These are phyloP conservation scores for Ophiocordyceps camponoti-floridani DNA, from an alignment of 2,329 filamentous ascomycete genomes.

Conservation along the genomic window DNA sequence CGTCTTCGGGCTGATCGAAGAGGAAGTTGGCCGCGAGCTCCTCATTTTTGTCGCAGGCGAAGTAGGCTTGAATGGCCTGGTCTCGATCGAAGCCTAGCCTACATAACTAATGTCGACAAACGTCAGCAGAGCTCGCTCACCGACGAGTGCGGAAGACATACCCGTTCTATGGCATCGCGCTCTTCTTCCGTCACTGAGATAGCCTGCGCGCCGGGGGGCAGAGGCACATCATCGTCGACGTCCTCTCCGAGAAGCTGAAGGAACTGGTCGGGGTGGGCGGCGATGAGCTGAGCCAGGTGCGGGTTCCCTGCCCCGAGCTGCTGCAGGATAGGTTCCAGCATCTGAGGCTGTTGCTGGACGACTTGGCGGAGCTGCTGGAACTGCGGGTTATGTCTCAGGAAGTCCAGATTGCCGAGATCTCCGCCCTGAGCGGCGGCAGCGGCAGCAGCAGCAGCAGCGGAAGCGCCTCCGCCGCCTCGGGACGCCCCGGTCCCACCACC, in stretches of 20 bases:
- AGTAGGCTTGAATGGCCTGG: conserved; percentile 92
- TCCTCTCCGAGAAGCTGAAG: conserved; percentile 80
- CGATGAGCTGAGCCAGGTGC: conserved; percentile 81
- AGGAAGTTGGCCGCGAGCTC: conserved; percentile 95
- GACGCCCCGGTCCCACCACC: conserved; percentile 23
- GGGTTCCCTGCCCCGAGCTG: conserved; percentile 92
- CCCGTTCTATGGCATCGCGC: conserved; percentile 88
- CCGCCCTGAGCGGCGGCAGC: conserved; percentile 29
- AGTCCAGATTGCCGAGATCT: conserved; percentile 68
- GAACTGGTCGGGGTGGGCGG: conserved; percentile 84
- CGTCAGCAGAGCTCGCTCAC: conserved; percentile 1
- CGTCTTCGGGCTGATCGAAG: conserved; percentile 90
- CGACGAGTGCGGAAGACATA: conserved; percentile 22
- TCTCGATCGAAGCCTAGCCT: conserved; percentile 86
- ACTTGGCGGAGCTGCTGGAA: conserved; percentile 96
- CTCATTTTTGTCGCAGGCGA: conserved; percentile 98
- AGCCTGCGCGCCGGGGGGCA: conserved; percentile 75
- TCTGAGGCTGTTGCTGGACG: conserved; percentile 92
- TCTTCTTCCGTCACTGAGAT: conserved; percentile 93
- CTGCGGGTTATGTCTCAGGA: conserved; percentile 85
- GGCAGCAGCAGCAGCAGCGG: conserved; percentile 23
- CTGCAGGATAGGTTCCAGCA: conserved; percentile 96
- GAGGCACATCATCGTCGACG: conserved; percentile 61
- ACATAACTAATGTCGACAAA: conserved; percentile 45
- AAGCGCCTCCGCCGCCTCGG: conserved; percentile 24